A percentile compares a stretch with the other conserved stretches of the same genome.
These are phyloP conservation scores for Gaeumannomyces sp. DNA, from an alignment of 2,329 filamentous ascomycete genomes.

Conservation along the genomic window DNA sequence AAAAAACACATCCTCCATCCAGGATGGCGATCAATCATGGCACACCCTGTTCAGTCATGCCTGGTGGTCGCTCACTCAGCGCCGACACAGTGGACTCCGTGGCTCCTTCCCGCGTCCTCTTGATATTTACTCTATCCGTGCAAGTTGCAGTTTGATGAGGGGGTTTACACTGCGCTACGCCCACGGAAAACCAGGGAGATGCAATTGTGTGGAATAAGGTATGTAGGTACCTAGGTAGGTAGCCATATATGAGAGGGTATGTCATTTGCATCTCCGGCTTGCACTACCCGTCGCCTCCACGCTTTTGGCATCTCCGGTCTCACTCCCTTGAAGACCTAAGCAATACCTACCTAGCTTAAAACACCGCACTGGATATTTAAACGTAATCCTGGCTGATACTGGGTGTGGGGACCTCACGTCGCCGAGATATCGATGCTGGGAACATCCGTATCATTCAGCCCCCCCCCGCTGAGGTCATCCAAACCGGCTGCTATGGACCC, in stretches of 20 bases:
- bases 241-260: neutral
- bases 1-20: neutral
- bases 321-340: neutral
- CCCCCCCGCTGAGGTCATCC: neutral
- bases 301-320: slow-evolving; percentile 3
- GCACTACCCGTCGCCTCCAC: neutral
- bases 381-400: neutral
- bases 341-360: neutral
- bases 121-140: neutral
- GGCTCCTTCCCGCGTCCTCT: neutral
- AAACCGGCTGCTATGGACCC: neutral
- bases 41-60: neutral
- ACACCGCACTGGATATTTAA: neutral
- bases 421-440: neutral
- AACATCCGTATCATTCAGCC: neutral
- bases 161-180: neutral
- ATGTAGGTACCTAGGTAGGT: no score
- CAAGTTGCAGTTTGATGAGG: neutral
- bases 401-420: neutral
- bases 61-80: neutral
- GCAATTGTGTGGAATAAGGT: no score
- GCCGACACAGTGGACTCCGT: neutral
- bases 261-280: neutral
- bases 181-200: no score
- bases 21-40: neutral